A percentile compares a stretch with the other conserved stretches of the same genome.
Evolutionary conservation across 129 eudicot genomes (phyloP).

Genomic region (Escallonia herrerae): DNA sequence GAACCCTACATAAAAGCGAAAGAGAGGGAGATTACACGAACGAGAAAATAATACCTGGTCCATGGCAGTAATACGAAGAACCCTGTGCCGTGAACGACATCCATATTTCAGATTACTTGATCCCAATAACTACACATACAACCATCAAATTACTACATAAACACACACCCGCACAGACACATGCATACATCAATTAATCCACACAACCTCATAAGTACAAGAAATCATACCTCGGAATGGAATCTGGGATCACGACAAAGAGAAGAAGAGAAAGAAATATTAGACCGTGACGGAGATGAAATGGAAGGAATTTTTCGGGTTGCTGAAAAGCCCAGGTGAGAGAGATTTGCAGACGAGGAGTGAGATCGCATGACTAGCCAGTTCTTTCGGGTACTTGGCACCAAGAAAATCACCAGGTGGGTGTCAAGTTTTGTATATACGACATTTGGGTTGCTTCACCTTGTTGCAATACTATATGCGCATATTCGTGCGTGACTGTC

Average conservation of each 20-base stretch:
- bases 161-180: background rate
- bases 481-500: background rate
- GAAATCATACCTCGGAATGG: slow-evolving; percentile 5
- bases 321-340: slow-evolving; percentile 1
- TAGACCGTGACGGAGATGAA: background rate
- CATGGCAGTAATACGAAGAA: slow-evolving; percentile 15
- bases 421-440: background rate
- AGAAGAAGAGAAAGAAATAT: slow-evolving; percentile 2
- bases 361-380: slow-evolving; percentile 12
- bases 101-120: slow-evolving; percentile 6
- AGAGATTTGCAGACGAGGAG: slow-evolving; percentile 6
- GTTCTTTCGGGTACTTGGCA: background rate
- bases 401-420: background rate
- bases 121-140: background rate
- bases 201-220: background rate
- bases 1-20: background rate
- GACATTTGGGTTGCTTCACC: background rate
- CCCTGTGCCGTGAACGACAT: slow-evolving; percentile 1
- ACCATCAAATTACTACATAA: background rate
- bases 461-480: background rate
- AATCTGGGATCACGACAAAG: background rate
- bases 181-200: background rate
- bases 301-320: background rate
- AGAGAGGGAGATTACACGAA: background rate
- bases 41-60: slow-evolving; percentile 18